Percentiles rank a stretch among this genome's conserved stretches.
phyloP scores from a whole-genome alignment of 2,329 filamentous ascomycete genomes.

The Claviceps fusiformis region DNA sequence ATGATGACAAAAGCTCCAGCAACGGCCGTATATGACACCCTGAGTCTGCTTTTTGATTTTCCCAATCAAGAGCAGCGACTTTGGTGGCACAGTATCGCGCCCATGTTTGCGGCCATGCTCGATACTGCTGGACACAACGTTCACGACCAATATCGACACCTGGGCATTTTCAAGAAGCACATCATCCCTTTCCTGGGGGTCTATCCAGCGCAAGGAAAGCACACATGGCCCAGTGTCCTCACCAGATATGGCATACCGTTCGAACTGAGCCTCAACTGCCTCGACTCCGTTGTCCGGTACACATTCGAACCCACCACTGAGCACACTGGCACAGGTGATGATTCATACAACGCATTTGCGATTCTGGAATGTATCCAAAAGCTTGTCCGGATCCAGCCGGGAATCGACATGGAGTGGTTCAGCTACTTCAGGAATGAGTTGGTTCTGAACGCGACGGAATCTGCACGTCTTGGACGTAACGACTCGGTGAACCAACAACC shows the following conservation, averaged over 20 bases:
- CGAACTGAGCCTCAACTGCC: slow-evolving; percentile 1
- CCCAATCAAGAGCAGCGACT: background rate
- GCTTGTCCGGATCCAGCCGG: background rate
- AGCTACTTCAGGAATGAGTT: background rate
- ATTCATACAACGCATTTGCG: background rate
- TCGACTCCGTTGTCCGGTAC: background rate
- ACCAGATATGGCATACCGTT: background rate
- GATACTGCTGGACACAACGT: background rate
- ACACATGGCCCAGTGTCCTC: background rate
- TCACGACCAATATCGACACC: background rate
- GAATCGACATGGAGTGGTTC: background rate
- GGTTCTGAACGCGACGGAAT: background rate
- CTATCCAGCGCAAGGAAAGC: background rate
- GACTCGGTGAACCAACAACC: background rate
- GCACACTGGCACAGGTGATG: background rate
- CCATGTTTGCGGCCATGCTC: background rate
- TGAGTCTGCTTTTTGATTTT: background rate
- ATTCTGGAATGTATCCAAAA: background rate
- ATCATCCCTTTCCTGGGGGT: background rate
- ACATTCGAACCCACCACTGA: slow-evolving; percentile 1
- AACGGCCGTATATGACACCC: background rate
- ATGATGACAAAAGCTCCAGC: background rate
- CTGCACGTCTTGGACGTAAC: background rate
- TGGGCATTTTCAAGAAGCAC: background rate
- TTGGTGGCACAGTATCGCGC: slow-evolving; percentile 3